Base-by-base conservation (phyloP, 1,284 basidiomycete genomes). In the Exobasidium cylindrosporum region DNA sequence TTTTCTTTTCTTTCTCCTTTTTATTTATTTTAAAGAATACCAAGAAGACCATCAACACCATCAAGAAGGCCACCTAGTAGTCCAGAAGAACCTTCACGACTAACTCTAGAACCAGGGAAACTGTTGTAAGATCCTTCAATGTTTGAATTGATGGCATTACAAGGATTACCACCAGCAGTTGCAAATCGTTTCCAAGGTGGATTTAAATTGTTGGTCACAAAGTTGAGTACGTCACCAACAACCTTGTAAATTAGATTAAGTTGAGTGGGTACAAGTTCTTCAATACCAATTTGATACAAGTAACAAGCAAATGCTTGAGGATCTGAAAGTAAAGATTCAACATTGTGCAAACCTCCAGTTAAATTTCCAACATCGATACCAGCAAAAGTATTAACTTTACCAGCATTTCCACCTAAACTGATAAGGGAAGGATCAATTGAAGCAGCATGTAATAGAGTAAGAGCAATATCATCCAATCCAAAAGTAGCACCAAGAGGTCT, bases 331-430 rank as follows among this genome's bases (percentile, higher is more conserved):
- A 71, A 61, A 4, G 45, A 56, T 1, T 50, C 57, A 14, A 57
- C 14, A 54, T 69, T 66, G 64, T 63, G 60, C 11, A 63, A 5
- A 21, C 70, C 70, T 32, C 66, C 68, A 43, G 67, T 69, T 29
- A 73, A 57, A 60, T 73, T 61, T 3, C 64, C 67, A 43, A 56
- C 69, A 28, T 73, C 59, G 30, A 73, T 57, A 14, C 70, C 70
- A 17, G 69, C 61, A 54, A 73, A 73, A 10, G 61, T 61, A 65
- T 73, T 73, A 58, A 73, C 70, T 40, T 65, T 61, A 26, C 70
- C 70, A 3, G 68, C 55, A 60, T 73, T 73, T 29, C 70, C 70
- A 45, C 70, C 70, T 46, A 73, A 47, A 49, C 54, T 56, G 46
- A 73, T 61, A 26, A 73, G 63, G 14, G 43, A 54, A 13, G 70